Conservation (phyloP, 1,284 basidiomycete genomes). For the Waitea zeae region DNA sequence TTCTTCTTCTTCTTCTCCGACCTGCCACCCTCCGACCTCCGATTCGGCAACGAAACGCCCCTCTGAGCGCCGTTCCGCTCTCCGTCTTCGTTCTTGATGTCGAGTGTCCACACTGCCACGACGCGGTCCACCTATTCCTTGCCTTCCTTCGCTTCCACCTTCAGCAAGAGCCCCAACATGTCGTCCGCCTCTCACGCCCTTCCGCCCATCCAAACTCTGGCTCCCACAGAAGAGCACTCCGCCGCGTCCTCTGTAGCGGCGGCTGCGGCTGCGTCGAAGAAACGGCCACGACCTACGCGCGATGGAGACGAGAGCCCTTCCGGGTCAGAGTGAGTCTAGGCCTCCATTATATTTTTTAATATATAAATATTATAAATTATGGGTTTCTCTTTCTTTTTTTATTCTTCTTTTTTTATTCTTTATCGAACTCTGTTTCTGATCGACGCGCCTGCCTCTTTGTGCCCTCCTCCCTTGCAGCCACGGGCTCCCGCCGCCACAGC, state of each 20-base stretch:
- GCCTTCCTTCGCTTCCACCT: constrained; percentile 59
- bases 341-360: too few species aligned
- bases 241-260: too few species aligned
- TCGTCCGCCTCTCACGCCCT: constrained; percentile 31
- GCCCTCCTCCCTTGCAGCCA: too few species aligned
- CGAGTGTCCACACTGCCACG: too few species aligned
- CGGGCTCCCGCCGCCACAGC: too few species aligned
- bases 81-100: too few species aligned
- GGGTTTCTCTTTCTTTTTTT: background rate
- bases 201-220: constrained; percentile 39
- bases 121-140: constrained; percentile 30
- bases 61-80: too few species aligned
- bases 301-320: background rate
- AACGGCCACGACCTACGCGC: constrained; percentile 11
- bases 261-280: constrained; percentile 18
- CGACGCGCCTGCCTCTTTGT: constrained; percentile 2
- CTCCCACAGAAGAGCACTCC: constrained; percentile 12
- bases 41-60: too few species aligned
- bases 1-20: too few species aligned
- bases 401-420: too few species aligned
- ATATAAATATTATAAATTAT: background rate
- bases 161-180: constrained; percentile 31
- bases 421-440: too few species aligned
- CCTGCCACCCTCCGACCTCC: too few species aligned
- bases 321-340: background rate